Percentiles rank a stretch among this genome's conserved stretches.
Conservation (phyloP, 2,329 filamentous ascomycete genomes). For the Colletotrichum spinosum region DNA sequence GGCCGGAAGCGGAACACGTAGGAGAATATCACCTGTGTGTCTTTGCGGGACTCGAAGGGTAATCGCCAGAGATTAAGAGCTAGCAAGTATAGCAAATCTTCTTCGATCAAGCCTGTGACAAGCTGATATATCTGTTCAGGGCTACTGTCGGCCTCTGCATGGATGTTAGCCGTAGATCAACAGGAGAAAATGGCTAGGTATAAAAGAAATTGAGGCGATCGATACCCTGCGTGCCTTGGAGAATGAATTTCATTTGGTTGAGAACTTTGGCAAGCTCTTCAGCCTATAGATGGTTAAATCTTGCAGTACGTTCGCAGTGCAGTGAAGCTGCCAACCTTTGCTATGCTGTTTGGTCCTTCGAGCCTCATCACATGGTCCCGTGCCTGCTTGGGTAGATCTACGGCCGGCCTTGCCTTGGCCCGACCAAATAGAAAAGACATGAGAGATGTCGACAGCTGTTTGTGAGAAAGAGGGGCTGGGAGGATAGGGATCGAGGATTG, state of each 20-base stretch:
- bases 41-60: constrained; percentile 96
- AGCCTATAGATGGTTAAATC: constrained; percentile 61
- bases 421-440: constrained; percentile 70
- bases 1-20: constrained; percentile 93
- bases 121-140: constrained; percentile 91
- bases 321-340: constrained; percentile 55
- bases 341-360: constrained; percentile 59
- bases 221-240: constrained; percentile 92
- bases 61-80: constrained; percentile 85
- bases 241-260: constrained; percentile 88
- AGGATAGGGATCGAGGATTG: no score
- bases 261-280: constrained; percentile 91
- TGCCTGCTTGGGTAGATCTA: constrained; percentile 67
- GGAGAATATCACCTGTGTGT: constrained; percentile 94
- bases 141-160: constrained; percentile 82
- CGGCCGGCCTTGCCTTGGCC: constrained; percentile 61
- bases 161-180: constrained; percentile 27
- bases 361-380: constrained; percentile 65
- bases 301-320: not conserved
- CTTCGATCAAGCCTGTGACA: constrained; percentile 85
- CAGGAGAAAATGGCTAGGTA: not conserved
- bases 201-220: not conserved
- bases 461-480: no score
- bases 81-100: constrained; percentile 88
- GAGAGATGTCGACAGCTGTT: not conserved